These are phyloP conservation scores for Elaeis guineensis DNA, from an alignment of 176 grass and related monocot genomes.

Conservation along the genomic window DNA sequence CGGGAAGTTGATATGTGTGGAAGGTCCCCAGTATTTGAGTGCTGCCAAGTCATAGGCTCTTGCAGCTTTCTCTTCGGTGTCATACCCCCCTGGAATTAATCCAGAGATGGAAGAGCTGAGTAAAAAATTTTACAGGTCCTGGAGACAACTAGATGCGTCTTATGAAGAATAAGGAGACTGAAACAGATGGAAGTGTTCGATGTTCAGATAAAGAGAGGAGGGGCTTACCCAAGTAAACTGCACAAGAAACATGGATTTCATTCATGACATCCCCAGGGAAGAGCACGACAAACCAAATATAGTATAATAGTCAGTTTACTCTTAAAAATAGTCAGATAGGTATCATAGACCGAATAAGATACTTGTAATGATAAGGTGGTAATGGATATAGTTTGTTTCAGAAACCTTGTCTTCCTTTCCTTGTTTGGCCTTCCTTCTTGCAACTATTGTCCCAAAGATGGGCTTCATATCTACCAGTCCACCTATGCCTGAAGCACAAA, in stretches of 20 bases:
- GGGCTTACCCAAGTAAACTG: constrained; percentile 97
- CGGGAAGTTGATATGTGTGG: constrained; percentile 61
- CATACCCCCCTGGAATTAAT: constrained; percentile 85
- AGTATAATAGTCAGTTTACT: no score
- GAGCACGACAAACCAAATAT: background rate
- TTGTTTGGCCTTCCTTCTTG: constrained; percentile 94
- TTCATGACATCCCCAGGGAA: background rate
- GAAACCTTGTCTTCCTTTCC: constrained; percentile 92
- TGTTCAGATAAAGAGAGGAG: no score
- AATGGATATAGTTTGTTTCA: background rate
- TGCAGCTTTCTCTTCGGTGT: constrained; percentile 80
- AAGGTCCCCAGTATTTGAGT: constrained; percentile 70
- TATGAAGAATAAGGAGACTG: background rate
- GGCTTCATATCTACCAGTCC: constrained; percentile 99
- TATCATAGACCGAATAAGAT: no score
- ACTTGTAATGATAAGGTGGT: background rate
- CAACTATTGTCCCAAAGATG: constrained; percentile 99
- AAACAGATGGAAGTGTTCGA: background rate
- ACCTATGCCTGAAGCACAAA: constrained; percentile 63
- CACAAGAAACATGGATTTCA: constrained; percentile 5
- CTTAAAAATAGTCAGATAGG: background rate
- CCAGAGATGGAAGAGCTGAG: background rate
- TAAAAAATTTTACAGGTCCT: background rate
- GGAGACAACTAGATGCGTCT: no score
- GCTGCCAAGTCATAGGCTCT: constrained; percentile 74